phyloP scores from a whole-genome alignment of 108 stramenopile species.

The Cyclotella distinguenda region DNA sequence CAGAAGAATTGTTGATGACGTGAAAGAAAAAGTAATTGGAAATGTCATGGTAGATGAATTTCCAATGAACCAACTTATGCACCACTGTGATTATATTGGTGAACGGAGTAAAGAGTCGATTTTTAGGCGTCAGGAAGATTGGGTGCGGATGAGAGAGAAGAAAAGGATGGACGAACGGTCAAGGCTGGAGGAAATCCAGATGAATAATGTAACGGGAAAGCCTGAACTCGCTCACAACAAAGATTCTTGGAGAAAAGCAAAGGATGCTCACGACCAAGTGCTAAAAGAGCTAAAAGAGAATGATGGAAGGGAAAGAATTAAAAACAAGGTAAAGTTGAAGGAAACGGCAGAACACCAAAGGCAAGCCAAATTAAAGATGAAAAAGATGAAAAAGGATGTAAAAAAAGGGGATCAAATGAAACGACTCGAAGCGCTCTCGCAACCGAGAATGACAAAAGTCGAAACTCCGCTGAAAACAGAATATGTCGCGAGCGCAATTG shows the following conservation, averaged over 20 bases:
- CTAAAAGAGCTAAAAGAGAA: constrained; percentile 21
- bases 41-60: constrained; percentile 10
- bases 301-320: constrained; percentile 13
- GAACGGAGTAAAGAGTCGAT: constrained; percentile 6
- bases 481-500: neutral
- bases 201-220: constrained; percentile 31
- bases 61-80: neutral
- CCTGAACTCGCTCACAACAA: constrained; percentile 18
- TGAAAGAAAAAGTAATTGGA: constrained; percentile 25
- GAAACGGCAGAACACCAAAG: constrained; percentile 8
- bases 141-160: constrained; percentile 30
- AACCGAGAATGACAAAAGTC: constrained; percentile 15
- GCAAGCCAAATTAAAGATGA: constrained; percentile 8
- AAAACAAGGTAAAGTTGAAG: constrained; percentile 16
- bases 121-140: constrained; percentile 24
- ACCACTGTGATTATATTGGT: neutral
- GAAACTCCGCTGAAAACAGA: neutral
- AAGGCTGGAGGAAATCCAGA: constrained; percentile 17
- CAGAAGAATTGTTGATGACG: constrained; percentile 25
- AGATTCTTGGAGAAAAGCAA: constrained; percentile 34
- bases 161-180: constrained; percentile 19
- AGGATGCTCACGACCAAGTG: constrained; percentile 32
- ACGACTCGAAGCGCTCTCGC: constrained; percentile 20
- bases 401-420: constrained; percentile 30
- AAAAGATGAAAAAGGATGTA: constrained; percentile 7